Conservation (phyloP, 208 protist species). For the Acanthamoeba triangularis region DNA sequence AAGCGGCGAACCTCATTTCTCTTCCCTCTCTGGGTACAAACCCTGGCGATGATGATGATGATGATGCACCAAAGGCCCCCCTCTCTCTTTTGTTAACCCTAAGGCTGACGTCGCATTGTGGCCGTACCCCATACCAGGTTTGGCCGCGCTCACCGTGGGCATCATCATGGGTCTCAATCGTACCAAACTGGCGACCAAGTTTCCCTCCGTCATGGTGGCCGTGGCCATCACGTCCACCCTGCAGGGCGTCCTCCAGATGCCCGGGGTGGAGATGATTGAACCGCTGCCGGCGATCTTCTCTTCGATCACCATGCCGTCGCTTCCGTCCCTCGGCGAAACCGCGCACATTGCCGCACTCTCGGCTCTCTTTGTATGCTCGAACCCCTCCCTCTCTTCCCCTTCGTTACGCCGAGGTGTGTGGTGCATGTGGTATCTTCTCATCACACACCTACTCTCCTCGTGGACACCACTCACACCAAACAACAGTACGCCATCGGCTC, state of each 20-base stretch:
- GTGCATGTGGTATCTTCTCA: too few relatives aligned
- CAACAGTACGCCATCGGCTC: not conserved
- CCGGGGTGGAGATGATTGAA: constrained; percentile 13
- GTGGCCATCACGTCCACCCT: constrained; percentile 2
- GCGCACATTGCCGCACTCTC: constrained; percentile 9
- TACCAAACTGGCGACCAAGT: constrained; percentile 22
- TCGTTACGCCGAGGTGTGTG: too few relatives aligned
- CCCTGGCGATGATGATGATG: too few relatives aligned
- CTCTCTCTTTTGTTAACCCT: not conserved
- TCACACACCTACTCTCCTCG: not conserved
- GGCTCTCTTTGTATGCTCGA: not conserved
- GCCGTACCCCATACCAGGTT: not conserved
- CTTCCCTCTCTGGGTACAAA: not conserved
- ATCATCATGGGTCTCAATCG: not conserved
- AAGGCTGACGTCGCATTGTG: not conserved
- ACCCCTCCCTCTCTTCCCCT: too few relatives aligned
- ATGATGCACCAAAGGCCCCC: not conserved
- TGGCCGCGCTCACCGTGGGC: not conserved
- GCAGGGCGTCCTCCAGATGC: constrained; percentile 12
- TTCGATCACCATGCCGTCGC: not conserved
- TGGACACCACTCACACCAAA: not conserved
- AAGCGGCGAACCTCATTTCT: not conserved
- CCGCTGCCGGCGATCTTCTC: constrained; percentile 12
- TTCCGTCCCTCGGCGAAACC: not conserved
- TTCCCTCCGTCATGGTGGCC: constrained; percentile 4